Percentiles rank a stretch among this genome's conserved stretches.
These are phyloP conservation scores for Agapanthus africanus DNA, from an alignment of 106 monocot genomes.

Conservation along the genomic window DNA sequence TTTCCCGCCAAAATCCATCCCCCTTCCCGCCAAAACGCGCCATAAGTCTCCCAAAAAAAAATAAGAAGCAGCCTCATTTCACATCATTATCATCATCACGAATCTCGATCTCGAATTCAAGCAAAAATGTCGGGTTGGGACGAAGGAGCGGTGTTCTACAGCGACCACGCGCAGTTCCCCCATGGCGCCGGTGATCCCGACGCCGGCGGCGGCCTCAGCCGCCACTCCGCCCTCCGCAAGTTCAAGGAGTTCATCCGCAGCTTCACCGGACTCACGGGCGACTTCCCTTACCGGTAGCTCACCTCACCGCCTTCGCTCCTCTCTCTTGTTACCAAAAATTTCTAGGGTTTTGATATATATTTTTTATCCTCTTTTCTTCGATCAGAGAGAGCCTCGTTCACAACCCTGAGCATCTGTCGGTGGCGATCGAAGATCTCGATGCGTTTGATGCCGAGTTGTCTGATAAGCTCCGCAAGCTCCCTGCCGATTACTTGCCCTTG, in stretches of 20 bases:
- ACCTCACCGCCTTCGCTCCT: not conserved
- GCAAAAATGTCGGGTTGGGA: conserved; percentile 91
- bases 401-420: conserved; percentile 52
- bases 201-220: conserved; percentile 42
- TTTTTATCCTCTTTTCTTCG: not conserved
- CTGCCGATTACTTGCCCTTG: conserved; percentile 83
- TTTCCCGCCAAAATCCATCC: conserved; percentile 10
- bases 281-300: conserved; percentile 75
- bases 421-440: conserved; percentile 84
- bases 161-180: conserved; percentile 98
- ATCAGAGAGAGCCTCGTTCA: conserved; percentile 79
- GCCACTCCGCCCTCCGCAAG: conserved; percentile 91
- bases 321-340: not conserved
- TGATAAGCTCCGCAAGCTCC: conserved; percentile 74
- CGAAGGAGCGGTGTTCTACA: conserved; percentile 92
- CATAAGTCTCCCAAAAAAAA: not conserved
- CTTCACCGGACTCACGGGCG: conserved; percentile 67
- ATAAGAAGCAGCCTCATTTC: no score
- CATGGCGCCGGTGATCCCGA: conserved; percentile 66
- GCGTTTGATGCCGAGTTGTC: conserved; percentile 84
- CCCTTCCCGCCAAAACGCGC: conserved; percentile 42
- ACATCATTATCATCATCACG: not conserved
- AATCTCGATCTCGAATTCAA: not conserved
- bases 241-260: conserved; percentile 97
- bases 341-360: no score